Evolutionary conservation across 1,284 basidiomycete species (phyloP), one percentile per base, ranked within the genome.

Genomic region (Thecaphora thlaspeos): DNA sequence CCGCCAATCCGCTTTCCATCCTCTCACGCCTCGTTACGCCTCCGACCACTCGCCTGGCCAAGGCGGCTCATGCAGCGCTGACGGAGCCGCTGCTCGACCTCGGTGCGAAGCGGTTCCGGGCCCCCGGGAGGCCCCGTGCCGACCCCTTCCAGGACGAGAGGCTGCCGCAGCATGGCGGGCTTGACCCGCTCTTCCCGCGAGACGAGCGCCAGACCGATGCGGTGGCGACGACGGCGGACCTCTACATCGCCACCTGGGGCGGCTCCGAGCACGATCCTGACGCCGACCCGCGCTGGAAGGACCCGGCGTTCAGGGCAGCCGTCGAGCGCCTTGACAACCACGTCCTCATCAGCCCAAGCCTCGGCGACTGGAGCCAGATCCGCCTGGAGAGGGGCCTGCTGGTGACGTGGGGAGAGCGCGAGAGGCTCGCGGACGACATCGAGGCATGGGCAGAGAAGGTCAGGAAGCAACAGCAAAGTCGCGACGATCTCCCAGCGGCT

Each of bases 351-450:
- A 69, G 60, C 23, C 75, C 75, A 1, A 61, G 63, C 18, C 58
- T 68, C 12, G 75, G 71, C 32, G 70, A 73, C 40, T 77, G 75
- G 75, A 55, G 51, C 15, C 48, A 46, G 12, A 67, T 77, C 41
- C 45, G 45, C 4, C 48, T 75, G 18, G 51, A 61, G 26, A 44
- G 52, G 18, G 72, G 72, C 23, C 57, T 71, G 48, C 56, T 70
- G 23, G 74, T 74, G 41, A 50, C 58, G 8, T 77, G 72, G 70
- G 75, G 75, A 23, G 65, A 65, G 26, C 56, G 69, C 30, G 75
- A 77, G 43, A 51, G 68, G 5, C 61, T 77, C 4, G 69, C 73
- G 2, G 57, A 54, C 4, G 75, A 77, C 46, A 76, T 77, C 38
- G 61, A 72, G 28, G 44, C 44, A 11, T 77, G 74, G 74, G 51